These are phyloP conservation scores for Salix udensis DNA, from an alignment of 345 rosid genomes.

Conservation along the genomic window DNA sequence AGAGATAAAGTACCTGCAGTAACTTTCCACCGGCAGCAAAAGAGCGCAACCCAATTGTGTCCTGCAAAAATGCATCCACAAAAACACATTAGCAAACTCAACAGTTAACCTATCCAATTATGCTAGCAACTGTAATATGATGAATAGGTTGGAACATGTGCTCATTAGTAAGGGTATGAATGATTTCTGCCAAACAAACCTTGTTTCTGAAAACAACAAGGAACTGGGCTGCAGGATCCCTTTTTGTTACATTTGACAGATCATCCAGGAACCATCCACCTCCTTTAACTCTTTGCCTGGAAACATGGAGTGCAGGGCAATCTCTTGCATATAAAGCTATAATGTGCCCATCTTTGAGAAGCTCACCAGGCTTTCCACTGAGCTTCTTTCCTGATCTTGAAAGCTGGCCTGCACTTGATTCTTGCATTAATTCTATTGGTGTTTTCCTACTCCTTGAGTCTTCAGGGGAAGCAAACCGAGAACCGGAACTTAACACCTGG, in stretches of 20 bases:
- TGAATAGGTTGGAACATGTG: background rate
- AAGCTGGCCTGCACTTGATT: constrained; percentile 44
- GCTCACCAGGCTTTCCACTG: constrained; percentile 48
- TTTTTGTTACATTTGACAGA: constrained; percentile 79
- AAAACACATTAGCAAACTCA: constrained; percentile 7
- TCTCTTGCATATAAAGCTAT: constrained; percentile 85
- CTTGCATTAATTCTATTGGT: constrained; percentile 61
- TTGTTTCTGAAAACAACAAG: constrained; percentile 79
- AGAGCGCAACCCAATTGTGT: constrained; percentile 92
- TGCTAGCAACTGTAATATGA: background rate
- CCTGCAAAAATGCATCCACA: constrained; percentile 41
- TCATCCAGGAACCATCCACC: constrained; percentile 97
- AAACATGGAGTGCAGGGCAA: constrained; percentile 61
- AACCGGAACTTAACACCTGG: constrained; percentile 72
- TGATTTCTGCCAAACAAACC: constrained; percentile 42
- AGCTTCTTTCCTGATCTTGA: constrained; percentile 52
- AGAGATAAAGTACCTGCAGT: constrained; percentile 61
- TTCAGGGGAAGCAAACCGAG: constrained; percentile 77
- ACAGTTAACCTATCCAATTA: background rate
- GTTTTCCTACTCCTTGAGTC: constrained; percentile 79
- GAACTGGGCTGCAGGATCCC: constrained; percentile 99
- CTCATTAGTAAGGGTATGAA: constrained; percentile 1
- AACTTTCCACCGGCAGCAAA: constrained; percentile 99
- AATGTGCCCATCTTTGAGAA: constrained; percentile 84
- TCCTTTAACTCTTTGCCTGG: constrained; percentile 91